Base-by-base conservation (phyloP, 2,329 filamentous ascomycete species). In the Beauveria australis region DNA sequence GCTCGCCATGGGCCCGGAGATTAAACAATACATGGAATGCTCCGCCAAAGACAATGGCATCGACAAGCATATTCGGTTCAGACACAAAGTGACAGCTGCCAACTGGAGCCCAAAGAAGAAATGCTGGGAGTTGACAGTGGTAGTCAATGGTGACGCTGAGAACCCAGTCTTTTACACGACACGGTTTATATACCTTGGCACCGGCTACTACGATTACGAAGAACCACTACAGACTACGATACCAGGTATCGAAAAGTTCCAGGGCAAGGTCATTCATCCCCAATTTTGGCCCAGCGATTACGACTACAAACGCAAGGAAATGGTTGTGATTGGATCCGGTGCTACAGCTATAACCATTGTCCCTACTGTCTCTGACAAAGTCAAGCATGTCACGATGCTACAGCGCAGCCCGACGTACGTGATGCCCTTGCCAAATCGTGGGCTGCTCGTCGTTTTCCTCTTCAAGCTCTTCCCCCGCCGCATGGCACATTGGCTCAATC, bases 251-350 rank as follows among this genome's bases (percentile, higher is more conserved):
- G 65, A 70, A 0, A 66, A 63, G 19, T 77, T 77, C 37, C 18
- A 67, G 14, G 77, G 75, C 46, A 67, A 61, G 43, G 74, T 84
- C 14, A 76, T 89, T 2, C 87, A 91, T 64, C 88, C 89, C 1
- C 88, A 91, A 66, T 90, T 89, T 40, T 90, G 87, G 87, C 87
- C 88, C 0, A 76, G 85, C 61, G 77, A 87, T 60, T 75, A 87
- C 44, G 83, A 89, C 67, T 88, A 88, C 71, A 73, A 76, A 18
- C 74, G 78, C 71, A 89, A 89, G 68, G 79, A 82, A n/a, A 75
- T 89, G 26, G 82, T 88, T 47, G 76, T 89, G 60, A 82, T 90
- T 62, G 88, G 88, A 22, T 83, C 78, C 44, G 87, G 86, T 14
- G 87, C 88, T 1, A 89, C 87, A 0, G 84, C 86, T 3, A 76